These are phyloP conservation scores for Tylopilus rubrobrunneus DNA, from an alignment of 768 basidiomycete genomes.

Conservation along the genomic window DNA sequence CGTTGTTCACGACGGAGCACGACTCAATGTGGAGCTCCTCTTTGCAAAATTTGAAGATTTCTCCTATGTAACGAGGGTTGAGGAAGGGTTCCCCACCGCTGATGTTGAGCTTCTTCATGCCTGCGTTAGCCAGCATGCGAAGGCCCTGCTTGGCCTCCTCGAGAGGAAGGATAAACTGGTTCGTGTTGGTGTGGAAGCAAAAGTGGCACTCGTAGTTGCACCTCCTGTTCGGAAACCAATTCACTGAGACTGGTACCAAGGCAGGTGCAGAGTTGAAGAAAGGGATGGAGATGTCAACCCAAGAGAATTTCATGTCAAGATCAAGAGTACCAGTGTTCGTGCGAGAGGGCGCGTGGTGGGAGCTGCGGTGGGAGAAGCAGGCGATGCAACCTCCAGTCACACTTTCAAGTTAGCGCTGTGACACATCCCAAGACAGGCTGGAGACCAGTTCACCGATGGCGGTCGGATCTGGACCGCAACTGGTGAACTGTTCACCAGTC, in stretches of 20 bases:
- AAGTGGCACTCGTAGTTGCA: slow-evolving; percentile 39
- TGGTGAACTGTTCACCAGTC: background rate
- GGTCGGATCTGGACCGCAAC: background rate
- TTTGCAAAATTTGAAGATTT: slow-evolving; percentile 36
- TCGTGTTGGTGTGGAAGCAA: slow-evolving; percentile 40
- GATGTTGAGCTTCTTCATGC: slow-evolving; percentile 37
- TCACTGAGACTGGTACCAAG: slow-evolving; percentile 21
- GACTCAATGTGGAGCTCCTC: slow-evolving; percentile 35
- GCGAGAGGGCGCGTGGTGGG: background rate
- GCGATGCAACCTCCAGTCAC: background rate
- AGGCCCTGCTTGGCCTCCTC: slow-evolving; percentile 35
- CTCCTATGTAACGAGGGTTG: slow-evolving; percentile 36
- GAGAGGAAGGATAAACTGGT: slow-evolving; percentile 32
- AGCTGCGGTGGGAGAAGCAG: background rate
- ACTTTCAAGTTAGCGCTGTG: background rate
- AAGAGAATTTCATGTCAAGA: slow-evolving; percentile 9
- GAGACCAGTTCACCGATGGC: background rate
- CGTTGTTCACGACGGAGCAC: slow-evolving; percentile 34
- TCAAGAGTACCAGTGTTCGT: no score
- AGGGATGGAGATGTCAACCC: slow-evolving; percentile 18
- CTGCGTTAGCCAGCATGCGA: slow-evolving; percentile 29
- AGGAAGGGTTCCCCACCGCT: slow-evolving; percentile 38
- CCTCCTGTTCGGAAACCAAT: slow-evolving; percentile 25
- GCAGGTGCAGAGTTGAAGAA: slow-evolving; percentile 12
- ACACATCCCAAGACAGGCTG: background rate